A percentile compares a stretch with the other conserved stretches of the same genome.
Conservation (phyloP, 345 rosid species). For the Odontarrhena argentea region DNA sequence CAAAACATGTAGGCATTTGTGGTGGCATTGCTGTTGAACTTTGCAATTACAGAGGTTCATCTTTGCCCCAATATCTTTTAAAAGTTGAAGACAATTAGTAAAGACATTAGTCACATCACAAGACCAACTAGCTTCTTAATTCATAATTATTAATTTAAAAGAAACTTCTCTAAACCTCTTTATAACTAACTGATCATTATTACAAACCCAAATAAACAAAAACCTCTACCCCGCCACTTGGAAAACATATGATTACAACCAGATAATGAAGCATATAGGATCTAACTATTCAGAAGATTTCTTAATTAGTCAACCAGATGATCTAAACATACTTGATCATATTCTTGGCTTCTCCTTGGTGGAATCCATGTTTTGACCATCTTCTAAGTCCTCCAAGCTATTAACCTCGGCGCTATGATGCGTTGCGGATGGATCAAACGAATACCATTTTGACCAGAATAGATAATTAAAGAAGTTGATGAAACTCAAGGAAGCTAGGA, state of each 20-base stretch:
- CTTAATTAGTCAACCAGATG: constrained; percentile 15
- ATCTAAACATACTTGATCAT: constrained; percentile 22
- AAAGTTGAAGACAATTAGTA: not conserved
- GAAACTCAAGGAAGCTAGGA: constrained; percentile 59
- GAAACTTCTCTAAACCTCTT: constrained; percentile 32
- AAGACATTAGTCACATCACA: constrained; percentile 1
- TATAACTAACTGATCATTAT: constrained; percentile 37
- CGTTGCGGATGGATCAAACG: constrained; percentile 48
- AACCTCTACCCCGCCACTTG: constrained; percentile 38
- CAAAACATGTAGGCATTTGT: constrained; percentile 25
- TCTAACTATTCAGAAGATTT: constrained; percentile 22
- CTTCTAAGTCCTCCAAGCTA: constrained; percentile 39
- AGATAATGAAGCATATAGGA: constrained; percentile 28
- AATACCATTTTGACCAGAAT: constrained; percentile 61
- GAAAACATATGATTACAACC: constrained; percentile 34
- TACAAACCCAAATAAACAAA: constrained; percentile 20
- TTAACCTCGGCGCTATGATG: constrained; percentile 47
- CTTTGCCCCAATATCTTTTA: not conserved
- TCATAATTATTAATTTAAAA: constrained; percentile 20
- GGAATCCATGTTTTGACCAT: constrained; percentile 16
- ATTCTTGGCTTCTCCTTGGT: constrained; percentile 23
- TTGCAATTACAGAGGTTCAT: constrained; percentile 18
- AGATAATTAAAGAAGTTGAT: constrained; percentile 57
- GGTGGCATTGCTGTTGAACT: constrained; percentile 9
- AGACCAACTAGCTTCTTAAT: constrained; percentile 32